Conservation (phyloP, 768 basidiomycete species). For the Boletus vermiculosoides region DNA sequence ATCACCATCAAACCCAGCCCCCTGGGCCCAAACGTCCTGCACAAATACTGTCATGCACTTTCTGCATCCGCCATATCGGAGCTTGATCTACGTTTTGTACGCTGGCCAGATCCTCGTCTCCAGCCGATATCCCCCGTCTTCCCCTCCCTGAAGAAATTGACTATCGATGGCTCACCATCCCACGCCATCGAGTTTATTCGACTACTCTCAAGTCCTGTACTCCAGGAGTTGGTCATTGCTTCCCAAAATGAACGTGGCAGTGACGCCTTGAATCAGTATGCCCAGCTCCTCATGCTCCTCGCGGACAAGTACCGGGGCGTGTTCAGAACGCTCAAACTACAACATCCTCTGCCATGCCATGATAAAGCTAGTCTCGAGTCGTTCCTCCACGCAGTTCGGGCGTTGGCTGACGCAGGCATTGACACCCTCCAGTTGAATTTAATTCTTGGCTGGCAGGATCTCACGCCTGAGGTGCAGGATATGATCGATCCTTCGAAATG, state of each 20-base stretch:
- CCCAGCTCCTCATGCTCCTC: constrained; percentile 19
- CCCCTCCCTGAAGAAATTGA: constrained; percentile 21
- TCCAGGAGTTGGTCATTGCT: constrained; percentile 18
- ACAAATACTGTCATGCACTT: constrained; percentile 24
- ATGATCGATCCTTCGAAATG: constrained; percentile 24
- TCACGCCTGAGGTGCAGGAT: constrained; percentile 20
- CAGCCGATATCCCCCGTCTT: constrained; percentile 21
- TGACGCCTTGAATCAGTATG: constrained; percentile 11
- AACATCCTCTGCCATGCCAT: constrained; percentile 17
- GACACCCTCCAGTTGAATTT: constrained; percentile 13
- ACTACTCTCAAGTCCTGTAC: constrained; percentile 17
- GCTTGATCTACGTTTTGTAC: constrained; percentile 25
- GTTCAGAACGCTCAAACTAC: constrained; percentile 19
- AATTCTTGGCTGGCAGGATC: constrained; percentile 16
- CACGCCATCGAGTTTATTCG: constrained; percentile 24
- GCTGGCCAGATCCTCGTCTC: constrained; percentile 23
- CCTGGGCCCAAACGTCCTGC: constrained; percentile 22
- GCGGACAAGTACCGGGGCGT: constrained; percentile 23
- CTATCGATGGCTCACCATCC: constrained; percentile 19
- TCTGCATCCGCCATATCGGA: constrained; percentile 19
- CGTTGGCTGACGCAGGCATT: constrained; percentile 14
- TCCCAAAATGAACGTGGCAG: constrained; percentile 17
- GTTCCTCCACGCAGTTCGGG: constrained; percentile 19
- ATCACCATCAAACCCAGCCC: constrained; percentile 24
- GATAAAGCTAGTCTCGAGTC: constrained; percentile 14